Evolutionary conservation across 345 rosid species (phyloP), one percentile per base, ranked within the genome.

Genomic region (Murraya koenigii): DNA sequence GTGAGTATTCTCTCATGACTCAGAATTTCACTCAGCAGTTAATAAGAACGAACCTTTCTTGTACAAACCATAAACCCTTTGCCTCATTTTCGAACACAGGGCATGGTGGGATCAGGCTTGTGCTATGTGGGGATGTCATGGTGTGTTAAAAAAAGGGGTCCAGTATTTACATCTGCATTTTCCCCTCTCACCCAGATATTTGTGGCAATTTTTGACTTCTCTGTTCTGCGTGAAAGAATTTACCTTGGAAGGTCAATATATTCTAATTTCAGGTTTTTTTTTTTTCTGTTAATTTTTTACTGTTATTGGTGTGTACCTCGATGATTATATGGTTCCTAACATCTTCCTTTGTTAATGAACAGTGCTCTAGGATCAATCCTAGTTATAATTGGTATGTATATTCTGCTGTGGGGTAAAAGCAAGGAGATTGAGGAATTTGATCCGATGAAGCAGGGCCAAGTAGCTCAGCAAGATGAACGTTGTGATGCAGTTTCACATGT

Each of bases 351-450:
- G 60, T 74, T 58, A 36, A 35, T 65, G 77, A 69, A 52, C 92
- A 93, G 97, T 79, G 76, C 89, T 76, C 0, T 89, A 35, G 97
- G 98, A 69, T 95, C 97, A 26, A 67, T 89, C 52, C 75, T 89
- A 11, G 89, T 93, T 67, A 86, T 88, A 26, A 75, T 81, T 63
- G 98, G 98, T 36, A 82, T 95, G 36, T 93, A 93, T 82, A 75
- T 85, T 79, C 92, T 95, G 19, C 86, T 93, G 25, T 93, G 95
- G 98, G 98, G 97, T 2, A 93, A 91, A 88, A 88, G 85, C 80
- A 82, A 81, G 33, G 98, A 94, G 49, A 77, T 74, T 74, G 75
- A 83, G 74, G 81, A 87, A 78, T 26, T 58, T 15, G 82, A 62
- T 20, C 6, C 67, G 47, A 60, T 59, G 80, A 82, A 89, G 66